Evolutionary conservation across 108 stramenopile genomes (phyloP), one percentile per base, ranked within the genome.

Genomic region (Conticribra guillardii): DNA sequence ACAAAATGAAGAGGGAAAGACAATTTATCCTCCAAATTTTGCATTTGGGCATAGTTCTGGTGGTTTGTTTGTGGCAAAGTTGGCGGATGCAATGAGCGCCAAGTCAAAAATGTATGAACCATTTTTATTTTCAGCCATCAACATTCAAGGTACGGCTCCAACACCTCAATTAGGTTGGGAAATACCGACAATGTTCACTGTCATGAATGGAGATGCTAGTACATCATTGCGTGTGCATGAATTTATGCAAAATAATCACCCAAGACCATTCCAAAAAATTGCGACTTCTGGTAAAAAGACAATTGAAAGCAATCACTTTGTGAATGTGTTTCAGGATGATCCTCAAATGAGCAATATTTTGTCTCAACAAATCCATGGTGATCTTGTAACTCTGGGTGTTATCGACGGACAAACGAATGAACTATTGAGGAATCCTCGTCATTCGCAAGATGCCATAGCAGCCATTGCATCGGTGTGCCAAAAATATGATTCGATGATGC

Each of bases 1-100:
- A n/a, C n/a, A n/a, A 21, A 54, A 37, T 33, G 33, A 41, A 0
- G 41, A 63, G 23, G 67, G 67, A 7, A 32, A 34, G 17, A 7
- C 27, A 3, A 9, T 28, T 0, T 70, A 70, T 41, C 73, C 73
- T 7, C 79, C 79, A 0, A 48, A 74, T 17, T 80, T 45, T 47
- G 79, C 34, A 18, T 80, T 80, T 47, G 79, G 79, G 2, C 73
- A 67, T 1, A 60, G 56, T 9, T 74, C 73, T 4, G 79, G 79
- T 18, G 79, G 79, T 23, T 17, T 32, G 1, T 80, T 80, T 37
- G 54, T 74, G 4, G 67, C 49, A 5, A 37, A 34, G 60, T 24
- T 75, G 32, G 67, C 79, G 4, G 18, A 60, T 8, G 33, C 53
- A 46, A 74, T 75, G 79, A 45, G 18, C 1, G 16, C 53, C 14